Percentiles rank a stretch among this genome's conserved stretches.
Evolutionary conservation across 176 grass and related monocot species (phyloP).

Genomic region (Chrysopogon serrulatus): DNA sequence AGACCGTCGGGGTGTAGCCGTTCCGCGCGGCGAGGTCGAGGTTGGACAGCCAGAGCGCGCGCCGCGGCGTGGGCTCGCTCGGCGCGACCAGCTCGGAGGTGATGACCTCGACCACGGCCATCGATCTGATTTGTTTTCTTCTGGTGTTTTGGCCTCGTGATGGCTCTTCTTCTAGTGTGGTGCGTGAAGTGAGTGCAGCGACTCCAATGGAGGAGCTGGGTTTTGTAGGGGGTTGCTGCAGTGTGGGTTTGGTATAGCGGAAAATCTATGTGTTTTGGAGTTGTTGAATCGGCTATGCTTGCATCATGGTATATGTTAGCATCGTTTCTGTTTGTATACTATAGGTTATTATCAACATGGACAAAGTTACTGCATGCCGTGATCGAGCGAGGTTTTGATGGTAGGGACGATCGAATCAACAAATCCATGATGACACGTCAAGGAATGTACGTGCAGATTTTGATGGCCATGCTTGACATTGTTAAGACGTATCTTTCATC

Average conservation of each 20-base stretch:
- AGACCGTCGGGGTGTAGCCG: conserved; percentile 50
- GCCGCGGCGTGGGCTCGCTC: conserved; percentile 38
- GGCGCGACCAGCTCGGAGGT: conserved; percentile 44
- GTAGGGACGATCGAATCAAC: not conserved
- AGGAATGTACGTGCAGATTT: not conserved
- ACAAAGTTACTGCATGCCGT: not conserved
- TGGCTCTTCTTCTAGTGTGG: not conserved
- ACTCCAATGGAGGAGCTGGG: not conserved
- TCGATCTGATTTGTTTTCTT: not conserved
- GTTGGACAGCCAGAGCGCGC: conserved; percentile 61
- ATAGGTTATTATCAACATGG: no score
- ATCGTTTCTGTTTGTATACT: no score
- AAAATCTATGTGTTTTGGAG: no score
- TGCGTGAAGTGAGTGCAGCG: conserved; percentile 8
- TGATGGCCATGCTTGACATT: not conserved
- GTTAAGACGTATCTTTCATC: not conserved
- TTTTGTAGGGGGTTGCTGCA: conserved; percentile 23
- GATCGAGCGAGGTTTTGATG: not conserved
- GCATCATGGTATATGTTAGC: no score
- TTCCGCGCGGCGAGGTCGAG: conserved; percentile 50
- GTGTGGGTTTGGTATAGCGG: no score
- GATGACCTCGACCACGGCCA: conserved; percentile 36
- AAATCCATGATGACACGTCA: not conserved
- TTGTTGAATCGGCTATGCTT: no score
- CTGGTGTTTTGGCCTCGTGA: not conserved